Evolutionary conservation across 768 basidiomycete species (phyloP).

Genomic region (Podaxis pistillaris): DNA sequence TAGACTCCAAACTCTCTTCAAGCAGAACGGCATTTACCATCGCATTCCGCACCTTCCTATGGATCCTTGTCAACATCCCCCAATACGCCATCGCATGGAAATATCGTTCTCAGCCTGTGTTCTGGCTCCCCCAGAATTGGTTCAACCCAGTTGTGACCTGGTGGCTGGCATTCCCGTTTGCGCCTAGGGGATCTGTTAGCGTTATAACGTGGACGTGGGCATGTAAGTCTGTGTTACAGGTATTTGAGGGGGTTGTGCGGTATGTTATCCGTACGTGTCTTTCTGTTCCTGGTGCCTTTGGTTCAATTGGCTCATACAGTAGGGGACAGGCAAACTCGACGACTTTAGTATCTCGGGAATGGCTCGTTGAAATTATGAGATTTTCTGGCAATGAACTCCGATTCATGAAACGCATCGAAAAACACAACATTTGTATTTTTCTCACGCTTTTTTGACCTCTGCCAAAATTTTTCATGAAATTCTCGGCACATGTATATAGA

Average conservation of each 20-base stretch:
- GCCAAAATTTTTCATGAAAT: too few relatives aligned
- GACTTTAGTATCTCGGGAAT: neutral
- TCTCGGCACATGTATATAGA: too few relatives aligned
- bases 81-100: conserved; percentile 88
- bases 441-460: too few relatives aligned
- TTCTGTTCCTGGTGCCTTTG: too few relatives aligned
- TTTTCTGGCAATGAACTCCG: conserved; percentile 4
- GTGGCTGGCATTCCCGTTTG: conserved; percentile 89
- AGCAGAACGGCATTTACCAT: conserved; percentile 62
- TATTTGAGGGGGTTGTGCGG: conserved; percentile 45
- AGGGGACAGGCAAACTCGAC: neutral
- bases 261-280: conserved; percentile 6
- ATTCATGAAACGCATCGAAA: conserved; percentile 14
- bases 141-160: conserved; percentile 77
- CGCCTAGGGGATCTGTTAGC: conserved; percentile 87
- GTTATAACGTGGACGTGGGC: conserved; percentile 96
- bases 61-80: conserved; percentile 83
- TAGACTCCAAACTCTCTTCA: conserved; percentile 68
- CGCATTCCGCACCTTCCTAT: conserved; percentile 72
- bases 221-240: conserved; percentile 78
- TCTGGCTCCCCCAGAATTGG: conserved; percentile 91
- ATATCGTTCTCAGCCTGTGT: conserved; percentile 88
- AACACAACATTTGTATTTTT: conserved; percentile 14
- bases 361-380: neutral
- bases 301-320: neutral